Percentiles rank a stretch among this genome's conserved stretches.
These are phyloP conservation scores for Aureococcus anophagefferens DNA, from an alignment of 108 stramenopile genomes.

Conservation along the genomic window DNA sequence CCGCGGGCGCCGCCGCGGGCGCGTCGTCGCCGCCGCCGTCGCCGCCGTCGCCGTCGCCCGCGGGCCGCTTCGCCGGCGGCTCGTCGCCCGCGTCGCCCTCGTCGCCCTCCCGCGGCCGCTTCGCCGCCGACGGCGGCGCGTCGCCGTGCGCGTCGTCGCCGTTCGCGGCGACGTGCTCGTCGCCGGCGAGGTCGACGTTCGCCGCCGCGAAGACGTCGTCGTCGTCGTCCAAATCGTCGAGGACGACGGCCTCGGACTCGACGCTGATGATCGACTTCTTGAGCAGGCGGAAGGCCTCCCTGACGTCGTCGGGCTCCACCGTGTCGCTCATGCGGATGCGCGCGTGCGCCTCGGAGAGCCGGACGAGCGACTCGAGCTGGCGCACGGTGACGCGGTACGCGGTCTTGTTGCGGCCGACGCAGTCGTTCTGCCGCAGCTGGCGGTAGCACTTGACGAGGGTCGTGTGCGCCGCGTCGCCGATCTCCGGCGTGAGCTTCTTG, in stretches of 20 bases:
- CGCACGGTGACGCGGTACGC: conserved; percentile 98
- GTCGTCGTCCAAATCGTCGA: conserved; percentile 79
- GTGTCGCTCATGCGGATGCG: conserved; percentile 78
- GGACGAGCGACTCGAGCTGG: conserved; percentile 94
- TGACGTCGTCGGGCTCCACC: conserved; percentile 72
- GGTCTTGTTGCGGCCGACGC: conserved; percentile 75
- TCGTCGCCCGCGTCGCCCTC: not conserved
- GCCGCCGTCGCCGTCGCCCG: no score
- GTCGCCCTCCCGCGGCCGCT: no score
- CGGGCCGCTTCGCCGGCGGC: not conserved
- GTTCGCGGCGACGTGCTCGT: no score
- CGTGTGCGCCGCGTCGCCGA: conserved; percentile 66
- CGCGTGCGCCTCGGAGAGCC: conserved; percentile 91
- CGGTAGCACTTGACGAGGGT: conserved; percentile 93
- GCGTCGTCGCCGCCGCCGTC: not conserved
- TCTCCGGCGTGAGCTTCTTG: conserved; percentile 72
- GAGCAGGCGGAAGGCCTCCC: conserved; percentile 80
- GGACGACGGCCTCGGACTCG: conserved; percentile 84
- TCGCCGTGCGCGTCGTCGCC: no score
- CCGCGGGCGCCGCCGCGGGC: not conserved
- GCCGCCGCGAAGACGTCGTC: conserved; percentile 1
- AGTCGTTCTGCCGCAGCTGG: conserved; percentile 81
- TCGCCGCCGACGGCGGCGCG: no score
- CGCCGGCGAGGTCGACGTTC: not conserved
- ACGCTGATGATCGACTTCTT: conserved; percentile 91